Evolutionary conservation across 2,329 filamentous ascomycete genomes (phyloP), one percentile per base, ranked within the genome.

Genomic region (Fusarium dlaminii): DNA sequence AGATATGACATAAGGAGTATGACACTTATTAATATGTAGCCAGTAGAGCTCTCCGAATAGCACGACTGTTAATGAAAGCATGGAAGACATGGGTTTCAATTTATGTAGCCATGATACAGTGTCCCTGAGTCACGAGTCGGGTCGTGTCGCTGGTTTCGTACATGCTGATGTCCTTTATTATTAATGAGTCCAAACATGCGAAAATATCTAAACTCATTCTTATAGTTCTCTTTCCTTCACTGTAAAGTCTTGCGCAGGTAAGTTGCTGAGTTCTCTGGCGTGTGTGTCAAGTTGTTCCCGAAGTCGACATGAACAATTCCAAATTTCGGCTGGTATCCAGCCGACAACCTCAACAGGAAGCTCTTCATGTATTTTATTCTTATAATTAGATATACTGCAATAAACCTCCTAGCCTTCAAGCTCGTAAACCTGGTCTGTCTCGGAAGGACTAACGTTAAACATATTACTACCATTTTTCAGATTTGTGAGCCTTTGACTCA

Each of bases 231-330:
- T 32, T 43, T 59, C 20, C 43, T 59, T 49, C 43, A 22, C 22
- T 37, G 22, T 17, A 59, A 59, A 13, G 56, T 59, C 56, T 59
- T 27, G 5, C 56, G 34, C 22, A 59, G 43, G 34, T 51, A 59
- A 11, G 30, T 37, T 45, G 82, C 81, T 2, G 81, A 83, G 48
- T 78, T 77, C 70, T 84, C 84, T 0, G 83, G 82, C 39, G 81
- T 84, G 27, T 82, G 78, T 61, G 82, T 78, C 30, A 82, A 51
- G 5, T 81, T 43, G 27, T 49, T 84, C 12, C 80, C 75, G 52
- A 81, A 83, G 63, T 84, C 79, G 5, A 82, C 80, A 66, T 79
- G 83, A 1, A 81, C 82, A 13, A 83, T 80, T 9, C 83, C 82
- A 57, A 84, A 84, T 5, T 82, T 76, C 27, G 82, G 81, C 3